Evolutionary conservation across 345 rosid genomes (phyloP), one percentile per base, ranked within the genome.

Genomic region (Mercurialis annua): DNA sequence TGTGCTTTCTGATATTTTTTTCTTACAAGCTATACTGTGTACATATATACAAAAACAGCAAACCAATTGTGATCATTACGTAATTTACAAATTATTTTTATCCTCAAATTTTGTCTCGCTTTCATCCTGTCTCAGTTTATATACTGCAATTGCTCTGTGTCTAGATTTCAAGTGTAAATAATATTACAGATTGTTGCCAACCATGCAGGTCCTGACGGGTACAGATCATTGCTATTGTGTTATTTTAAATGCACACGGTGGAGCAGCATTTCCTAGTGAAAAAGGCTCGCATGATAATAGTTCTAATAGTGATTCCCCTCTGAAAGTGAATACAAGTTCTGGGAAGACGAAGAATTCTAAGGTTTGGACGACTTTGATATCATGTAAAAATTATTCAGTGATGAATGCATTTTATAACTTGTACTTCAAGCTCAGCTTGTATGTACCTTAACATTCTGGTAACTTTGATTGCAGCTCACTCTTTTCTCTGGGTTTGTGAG

Each of bases 401-500:
- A 24, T 47, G 46, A 21, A 60, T 26, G 42, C 40, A 34, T 6
- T 21, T 21, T 38, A 7, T 24, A 30, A 20, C 50, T 29, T 40
- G 23, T 65, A 17, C 38, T 57, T 31, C 30, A 18, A 18, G 4
- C 52, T 47, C 18, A 58, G 6, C 43, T 46, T 50, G 23, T 58
- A 40, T 20, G 27, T 54, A 14, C 21, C 44, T 56, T 78, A 62
- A 80, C 67, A 27, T 69, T 72, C 48, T 64, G 71, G 60, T 62
- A 14, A 64, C 59, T 72, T 44, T 82, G 62, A 69, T 76, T 83
- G 86, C 96, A 88, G 98, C 89, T 92, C 77, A 95, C 98, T 67
- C 81, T 92, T 79, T 94, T 95, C 84, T 95, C 98, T 53, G 99
- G 98, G 69, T 92, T 95, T 82, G 98, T 90, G 66, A 92, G 89